Percentiles rank a stretch among this genome's conserved stretches.
These are phyloP conservation scores for Phaeomoniella chlamydospora DNA, from an alignment of 2,329 filamentous ascomycete genomes.

Conservation along the genomic window DNA sequence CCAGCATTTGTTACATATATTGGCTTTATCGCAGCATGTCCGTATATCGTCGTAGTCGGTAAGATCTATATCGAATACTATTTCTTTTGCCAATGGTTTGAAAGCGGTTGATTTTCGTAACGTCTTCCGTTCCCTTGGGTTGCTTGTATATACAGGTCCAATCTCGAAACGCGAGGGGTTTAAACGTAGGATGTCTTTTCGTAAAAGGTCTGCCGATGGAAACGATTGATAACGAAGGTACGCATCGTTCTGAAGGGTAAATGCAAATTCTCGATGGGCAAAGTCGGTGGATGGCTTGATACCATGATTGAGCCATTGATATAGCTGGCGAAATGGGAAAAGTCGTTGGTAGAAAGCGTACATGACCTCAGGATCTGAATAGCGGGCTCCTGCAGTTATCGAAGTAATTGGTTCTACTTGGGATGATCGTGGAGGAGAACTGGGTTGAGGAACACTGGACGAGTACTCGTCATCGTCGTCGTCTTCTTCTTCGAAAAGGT, in stretches of 20 bases:
- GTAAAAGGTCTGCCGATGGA: conserved; percentile 54
- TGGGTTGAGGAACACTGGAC: conserved; percentile 34
- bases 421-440: conserved; percentile 16
- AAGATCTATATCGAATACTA: conserved; percentile 99
- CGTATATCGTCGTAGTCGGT: conserved; percentile 96
- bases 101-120: conserved; percentile 69
- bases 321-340: conserved; percentile 87
- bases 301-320: conserved; percentile 96
- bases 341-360: conserved; percentile 88
- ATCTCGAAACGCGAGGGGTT: conserved; percentile 96
- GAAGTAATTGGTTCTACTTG: conserved; percentile 22
- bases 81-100: conserved; percentile 75
- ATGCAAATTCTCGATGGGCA: conserved; percentile 85
- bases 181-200: conserved; percentile 77
- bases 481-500: conserved; percentile 46
- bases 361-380: conserved; percentile 55
- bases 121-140: conserved; percentile 84
- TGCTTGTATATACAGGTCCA: conserved; percentile 88
- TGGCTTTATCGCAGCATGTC: conserved; percentile 86
- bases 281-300: conserved; percentile 78
- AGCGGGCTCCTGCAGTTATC: conserved; percentile 21
- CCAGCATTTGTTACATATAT: conserved; percentile 92
- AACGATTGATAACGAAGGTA: conserved; percentile 87
- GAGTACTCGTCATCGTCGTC: conserved; percentile 38
- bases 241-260: conserved; percentile 82